Evolutionary conservation across 176 grass and related monocot genomes (phyloP), one percentile per base, ranked within the genome.

Genomic region (Dactylis glomerata): DNA sequence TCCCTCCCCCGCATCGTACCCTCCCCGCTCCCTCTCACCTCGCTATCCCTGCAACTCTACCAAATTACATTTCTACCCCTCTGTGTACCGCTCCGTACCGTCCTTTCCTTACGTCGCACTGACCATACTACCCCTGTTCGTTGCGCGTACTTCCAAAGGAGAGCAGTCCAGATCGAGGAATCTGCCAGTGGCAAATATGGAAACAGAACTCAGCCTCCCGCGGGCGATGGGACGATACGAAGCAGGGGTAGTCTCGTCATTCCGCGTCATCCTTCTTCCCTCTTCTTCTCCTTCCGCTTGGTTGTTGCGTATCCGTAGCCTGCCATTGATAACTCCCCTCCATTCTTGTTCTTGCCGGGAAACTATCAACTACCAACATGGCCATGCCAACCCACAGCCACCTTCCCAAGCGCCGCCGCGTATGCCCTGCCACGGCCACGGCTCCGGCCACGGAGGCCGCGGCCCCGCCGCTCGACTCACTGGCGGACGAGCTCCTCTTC

Each of bases 401-500:
- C 33, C 27, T 74, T 0, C 6, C 12, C 70, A 82, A 59, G 71
- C 85, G 85, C 37, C 83, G 82, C 17, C 65, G 82, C 73, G 52
- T 59, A 26, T 30, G 30, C 30, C 34, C 73, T 22, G 3, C 26
- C 0, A 40, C 12, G 38, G 40, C 5, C 13, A 63, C 59, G 27
- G 62, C 5, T 2, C 1, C 28, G 14, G n/a, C 0, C 40, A 3
- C 68, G 45, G 49, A 6, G 1, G 50, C 1, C 4, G 10, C 65
- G 15, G n/a, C 0, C 68, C 5, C 68, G 26, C 66, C 82, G 8
- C 32, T 93, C 54, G 82, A 87, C 30, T 45, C 78, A 16, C 86
- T 98, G 0, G 67, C 93, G 10, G 91, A 98, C 77, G 93, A 95
- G 67, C 87, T 98, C 52, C 85, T 98, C 55, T 93, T 90, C 78